These are phyloP conservation scores for Termitomyces sp. DNA, from an alignment of 768 basidiomycete species.

Conservation along the genomic window DNA sequence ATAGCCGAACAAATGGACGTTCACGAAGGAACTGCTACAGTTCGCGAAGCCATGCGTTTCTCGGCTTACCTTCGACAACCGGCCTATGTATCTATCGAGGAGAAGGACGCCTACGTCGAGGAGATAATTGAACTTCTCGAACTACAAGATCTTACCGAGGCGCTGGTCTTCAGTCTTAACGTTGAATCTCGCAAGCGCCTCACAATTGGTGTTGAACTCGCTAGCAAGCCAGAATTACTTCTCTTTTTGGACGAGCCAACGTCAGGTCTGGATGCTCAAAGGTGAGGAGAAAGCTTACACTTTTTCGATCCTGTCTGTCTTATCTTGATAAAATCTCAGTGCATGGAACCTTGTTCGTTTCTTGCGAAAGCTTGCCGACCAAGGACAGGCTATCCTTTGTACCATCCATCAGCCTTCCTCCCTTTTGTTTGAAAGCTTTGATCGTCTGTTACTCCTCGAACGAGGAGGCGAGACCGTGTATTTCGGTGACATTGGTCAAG, in stretches of 20 bases:
- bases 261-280: slow-evolving; percentile 39
- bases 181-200: slow-evolving; percentile 77
- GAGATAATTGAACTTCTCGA: slow-evolving; percentile 83
- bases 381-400: slow-evolving; percentile 86
- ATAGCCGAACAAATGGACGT: slow-evolving; percentile 81
- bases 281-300: slow-evolving; percentile 16
- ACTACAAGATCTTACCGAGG: slow-evolving; percentile 79
- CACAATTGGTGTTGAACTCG: slow-evolving; percentile 89
- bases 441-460: slow-evolving; percentile 61
- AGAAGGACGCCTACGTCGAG: slow-evolving; percentile 77
- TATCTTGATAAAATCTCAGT: slow-evolving; percentile 37
- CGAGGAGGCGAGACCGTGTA: slow-evolving; percentile 89
- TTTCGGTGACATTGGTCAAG: slow-evolving; percentile 82
- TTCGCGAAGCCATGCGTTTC: slow-evolving; percentile 81
- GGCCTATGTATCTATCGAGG: slow-evolving; percentile 52
- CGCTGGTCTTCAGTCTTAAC: slow-evolving; percentile 65
- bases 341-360: slow-evolving; percentile 83
- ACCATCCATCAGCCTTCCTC: slow-evolving; percentile 89
- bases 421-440: slow-evolving; percentile 84
- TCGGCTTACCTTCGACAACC: slow-evolving; percentile 84
- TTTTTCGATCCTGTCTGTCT: slow-evolving; percentile 28
- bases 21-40: slow-evolving; percentile 75
- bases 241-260: slow-evolving; percentile 60
- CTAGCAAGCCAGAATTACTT: slow-evolving; percentile 77
- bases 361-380: slow-evolving; percentile 75